Conservation (phyloP, 352 stramenopile genomes). For the Phytopythium litorale region DNA sequence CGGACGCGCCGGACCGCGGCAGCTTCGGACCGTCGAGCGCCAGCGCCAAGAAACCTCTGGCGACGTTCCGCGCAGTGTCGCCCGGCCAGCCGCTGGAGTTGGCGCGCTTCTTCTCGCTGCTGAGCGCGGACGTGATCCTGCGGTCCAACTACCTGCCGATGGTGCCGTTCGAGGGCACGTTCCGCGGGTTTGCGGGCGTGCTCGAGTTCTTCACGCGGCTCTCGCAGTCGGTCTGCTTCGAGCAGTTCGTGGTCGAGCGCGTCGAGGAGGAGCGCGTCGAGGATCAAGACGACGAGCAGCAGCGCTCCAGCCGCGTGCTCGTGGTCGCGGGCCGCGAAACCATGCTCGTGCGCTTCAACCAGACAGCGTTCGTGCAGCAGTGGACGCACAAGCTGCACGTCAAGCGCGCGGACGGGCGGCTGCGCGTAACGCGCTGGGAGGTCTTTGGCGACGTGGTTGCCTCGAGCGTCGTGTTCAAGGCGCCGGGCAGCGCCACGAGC, state of each 20-base stretch:
- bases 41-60: slow-evolving; percentile 46
- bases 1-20: slow-evolving; percentile 13
- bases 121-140: slow-evolving; percentile 73
- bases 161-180: slow-evolving; percentile 86
- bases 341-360: slow-evolving; percentile 80
- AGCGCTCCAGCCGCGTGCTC: slow-evolving; percentile 49
- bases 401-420: slow-evolving; percentile 39
- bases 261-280: slow-evolving; percentile 59
- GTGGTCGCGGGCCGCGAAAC: slow-evolving; percentile 74
- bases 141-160: slow-evolving; percentile 88
- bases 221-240: slow-evolving; percentile 59
- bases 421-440: slow-evolving; percentile 70
- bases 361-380: slow-evolving; percentile 85
- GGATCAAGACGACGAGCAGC: slow-evolving; percentile 10
- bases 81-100: slow-evolving; percentile 56
- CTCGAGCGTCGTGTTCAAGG: slow-evolving; percentile 85
- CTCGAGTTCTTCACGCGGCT: slow-evolving; percentile 77
- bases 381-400: slow-evolving; percentile 87
- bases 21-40: slow-evolving; percentile 13
- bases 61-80: slow-evolving; percentile 38
- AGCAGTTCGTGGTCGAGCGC: slow-evolving; percentile 75
- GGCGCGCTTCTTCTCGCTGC: slow-evolving; percentile 72
- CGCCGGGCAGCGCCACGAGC: slow-evolving; percentile 70
- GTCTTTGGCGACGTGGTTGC: slow-evolving; percentile 85
- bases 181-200: slow-evolving; percentile 66